Percentiles rank a stretch among this genome's conserved stretches.
Conservation (phyloP, 2,329 filamentous ascomycete genomes). For the Nigrospora sphaerica region DNA sequence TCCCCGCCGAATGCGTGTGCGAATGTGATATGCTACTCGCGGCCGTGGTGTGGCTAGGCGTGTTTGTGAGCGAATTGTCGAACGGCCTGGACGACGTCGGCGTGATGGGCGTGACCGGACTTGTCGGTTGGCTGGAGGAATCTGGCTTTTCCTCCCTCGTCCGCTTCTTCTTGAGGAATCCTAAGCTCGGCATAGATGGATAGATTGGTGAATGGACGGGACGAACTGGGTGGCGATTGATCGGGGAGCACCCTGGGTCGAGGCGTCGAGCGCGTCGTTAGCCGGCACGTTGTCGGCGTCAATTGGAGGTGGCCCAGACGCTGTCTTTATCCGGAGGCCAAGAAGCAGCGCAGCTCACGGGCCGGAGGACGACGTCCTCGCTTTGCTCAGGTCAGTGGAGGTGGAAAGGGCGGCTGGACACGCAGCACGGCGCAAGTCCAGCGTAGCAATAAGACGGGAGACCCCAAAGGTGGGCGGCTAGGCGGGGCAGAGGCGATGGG, state of each 20-base stretch:
- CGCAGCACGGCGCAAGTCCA: no score
- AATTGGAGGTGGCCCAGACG: no score
- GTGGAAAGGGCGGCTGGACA: no score
- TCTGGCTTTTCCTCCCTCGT: conserved; percentile 82
- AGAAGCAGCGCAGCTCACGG: no score
- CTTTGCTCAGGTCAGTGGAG: no score
- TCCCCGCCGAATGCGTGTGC: conserved; percentile 3
- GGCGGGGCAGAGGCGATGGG: no score
- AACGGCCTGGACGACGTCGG: conserved; percentile 48
- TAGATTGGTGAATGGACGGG: conserved; percentile 8
- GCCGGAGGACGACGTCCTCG: no score
- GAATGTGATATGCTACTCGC: conserved; percentile 11
- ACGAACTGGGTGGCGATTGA: conserved; percentile 2
- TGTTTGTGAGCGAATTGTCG: conserved; percentile 31
- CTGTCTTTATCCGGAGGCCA: no score
- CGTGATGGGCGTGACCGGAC: conserved; percentile 53
- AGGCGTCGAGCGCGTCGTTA: neutral
- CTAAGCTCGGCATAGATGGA: conserved; percentile 76
- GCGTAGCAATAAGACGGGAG: no score
- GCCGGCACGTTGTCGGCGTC: no score
- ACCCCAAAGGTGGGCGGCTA: no score
- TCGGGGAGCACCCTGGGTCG: neutral
- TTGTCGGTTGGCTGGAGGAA: conserved; percentile 58
- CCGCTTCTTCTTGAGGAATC: conserved; percentile 97
- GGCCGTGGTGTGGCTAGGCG: conserved; percentile 18